Conservation (phyloP, 495 filamentous ascomycete genomes). For the Penicillium turbatum region DNA sequence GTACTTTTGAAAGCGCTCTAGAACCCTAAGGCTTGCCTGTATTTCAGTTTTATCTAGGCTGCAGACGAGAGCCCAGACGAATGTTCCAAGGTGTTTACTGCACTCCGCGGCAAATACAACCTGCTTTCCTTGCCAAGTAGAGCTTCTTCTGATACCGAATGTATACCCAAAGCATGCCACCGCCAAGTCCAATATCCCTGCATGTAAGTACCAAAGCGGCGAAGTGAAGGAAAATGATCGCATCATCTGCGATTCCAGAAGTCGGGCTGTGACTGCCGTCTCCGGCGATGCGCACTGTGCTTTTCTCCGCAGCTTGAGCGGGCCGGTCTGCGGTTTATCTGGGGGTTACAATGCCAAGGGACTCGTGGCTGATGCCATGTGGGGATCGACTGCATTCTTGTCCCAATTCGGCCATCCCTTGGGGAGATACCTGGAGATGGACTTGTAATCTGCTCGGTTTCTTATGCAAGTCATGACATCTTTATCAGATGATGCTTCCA, state of each 20-base stretch:
- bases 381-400: constrained; percentile 10
- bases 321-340: not conserved
- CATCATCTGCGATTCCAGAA: not conserved
- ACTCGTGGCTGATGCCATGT: constrained; percentile 20
- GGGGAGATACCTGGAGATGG: not conserved
- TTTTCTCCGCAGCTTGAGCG: constrained; percentile 5
- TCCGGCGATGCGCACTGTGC: not conserved
- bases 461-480: constrained; percentile 7
- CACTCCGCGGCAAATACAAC: too few relatives aligned
- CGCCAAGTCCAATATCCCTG: not conserved
- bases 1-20: too few relatives aligned
- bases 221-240: not conserved
- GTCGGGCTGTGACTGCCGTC: not conserved
- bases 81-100: too few relatives aligned
- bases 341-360: constrained; percentile 10
- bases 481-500: not conserved
- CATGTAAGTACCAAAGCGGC: not conserved
- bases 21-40: too few relatives aligned
- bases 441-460: not conserved
- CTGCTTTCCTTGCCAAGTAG: not conserved
- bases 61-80: too few relatives aligned
- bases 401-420: constrained; percentile 1
- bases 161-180: not conserved
- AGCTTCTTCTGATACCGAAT: too few relatives aligned
- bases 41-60: too few relatives aligned